phyloP scores from a whole-genome alignment of 2,329 filamentous ascomycete species.

The Hymenoscyphus linearis region DNA sequence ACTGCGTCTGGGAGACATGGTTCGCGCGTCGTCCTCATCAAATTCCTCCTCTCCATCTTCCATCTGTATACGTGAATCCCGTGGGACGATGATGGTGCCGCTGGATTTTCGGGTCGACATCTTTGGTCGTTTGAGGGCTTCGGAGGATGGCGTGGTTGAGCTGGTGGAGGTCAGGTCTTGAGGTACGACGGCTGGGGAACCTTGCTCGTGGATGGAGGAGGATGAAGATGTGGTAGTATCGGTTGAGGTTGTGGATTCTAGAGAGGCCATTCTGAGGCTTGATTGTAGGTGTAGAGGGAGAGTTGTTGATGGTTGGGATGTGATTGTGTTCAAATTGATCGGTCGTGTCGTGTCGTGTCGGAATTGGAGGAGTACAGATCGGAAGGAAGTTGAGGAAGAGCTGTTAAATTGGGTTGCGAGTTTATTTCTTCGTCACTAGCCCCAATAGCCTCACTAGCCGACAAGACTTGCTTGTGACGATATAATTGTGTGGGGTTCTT shows the following conservation, averaged over 20 bases:
- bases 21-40: constrained; percentile 81
- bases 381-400: background rate
- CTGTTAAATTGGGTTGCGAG: background rate
- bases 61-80: constrained; percentile 70
- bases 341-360: too few relatives aligned
- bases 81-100: constrained; percentile 75
- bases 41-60: constrained; percentile 61
- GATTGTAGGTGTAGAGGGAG: background rate
- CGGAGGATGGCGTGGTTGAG: background rate
- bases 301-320: background rate
- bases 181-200: constrained; percentile 16
- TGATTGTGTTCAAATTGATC: background rate
- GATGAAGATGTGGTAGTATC: constrained; percentile 15
- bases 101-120: constrained; percentile 72
- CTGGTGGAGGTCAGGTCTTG: constrained; percentile 10
- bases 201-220: constrained; percentile 19
- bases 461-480: background rate
- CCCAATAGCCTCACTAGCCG: too few relatives aligned
- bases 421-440: background rate
- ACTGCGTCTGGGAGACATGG: constrained; percentile 90
- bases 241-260: background rate
- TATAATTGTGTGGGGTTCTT: background rate
- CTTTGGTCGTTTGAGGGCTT: constrained; percentile 48
- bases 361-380: background rate
- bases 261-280: constrained; percentile 1